phyloP scores from a whole-genome alignment of 2,329 filamentous ascomycete species.

The Pezicula radicicola region DNA sequence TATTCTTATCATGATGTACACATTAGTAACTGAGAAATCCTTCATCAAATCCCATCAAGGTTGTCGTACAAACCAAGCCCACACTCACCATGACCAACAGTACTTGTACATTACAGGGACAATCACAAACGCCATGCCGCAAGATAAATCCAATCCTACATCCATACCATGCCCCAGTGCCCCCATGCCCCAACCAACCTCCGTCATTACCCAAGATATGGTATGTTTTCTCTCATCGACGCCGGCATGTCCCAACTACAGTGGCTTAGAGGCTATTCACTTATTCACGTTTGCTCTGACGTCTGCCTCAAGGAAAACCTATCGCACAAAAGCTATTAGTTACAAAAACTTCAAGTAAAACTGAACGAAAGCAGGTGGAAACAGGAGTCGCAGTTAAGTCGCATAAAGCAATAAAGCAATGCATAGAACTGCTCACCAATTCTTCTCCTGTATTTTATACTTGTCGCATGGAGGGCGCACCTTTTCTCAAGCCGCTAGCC shows the following conservation, averaged over 20 bases:
- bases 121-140: background rate
- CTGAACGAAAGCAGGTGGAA: slow-evolving; percentile 2
- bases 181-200: slow-evolving; percentile 3
- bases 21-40: background rate
- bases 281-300: slow-evolving; percentile 6
- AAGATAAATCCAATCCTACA: background rate
- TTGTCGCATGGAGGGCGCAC: slow-evolving; percentile 50
- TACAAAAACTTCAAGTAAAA: background rate
- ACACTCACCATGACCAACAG: too few relatives aligned
- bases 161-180: slow-evolving; percentile 2
- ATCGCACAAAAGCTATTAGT: background rate
- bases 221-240: slow-evolving; percentile 5
- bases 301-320: slow-evolving; percentile 17
- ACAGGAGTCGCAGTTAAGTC: slow-evolving; percentile 10
- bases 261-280: slow-evolving; percentile 14
- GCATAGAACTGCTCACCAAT: slow-evolving; percentile 17
- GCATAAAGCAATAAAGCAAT: slow-evolving; percentile 3
- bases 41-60: background rate
- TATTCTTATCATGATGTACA: too few relatives aligned
- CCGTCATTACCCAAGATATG: slow-evolving; percentile 3
- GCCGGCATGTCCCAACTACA: slow-evolving; percentile 6
- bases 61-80: too few relatives aligned
- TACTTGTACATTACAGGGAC: too few relatives aligned
- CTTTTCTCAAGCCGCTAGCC: slow-evolving; percentile 37
- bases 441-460: slow-evolving; percentile 35